Evolutionary conservation across 495 filamentous ascomycete genomes (phyloP), one percentile per base, ranked within the genome.

Genomic region (Aspergillus carlsbadensis): DNA sequence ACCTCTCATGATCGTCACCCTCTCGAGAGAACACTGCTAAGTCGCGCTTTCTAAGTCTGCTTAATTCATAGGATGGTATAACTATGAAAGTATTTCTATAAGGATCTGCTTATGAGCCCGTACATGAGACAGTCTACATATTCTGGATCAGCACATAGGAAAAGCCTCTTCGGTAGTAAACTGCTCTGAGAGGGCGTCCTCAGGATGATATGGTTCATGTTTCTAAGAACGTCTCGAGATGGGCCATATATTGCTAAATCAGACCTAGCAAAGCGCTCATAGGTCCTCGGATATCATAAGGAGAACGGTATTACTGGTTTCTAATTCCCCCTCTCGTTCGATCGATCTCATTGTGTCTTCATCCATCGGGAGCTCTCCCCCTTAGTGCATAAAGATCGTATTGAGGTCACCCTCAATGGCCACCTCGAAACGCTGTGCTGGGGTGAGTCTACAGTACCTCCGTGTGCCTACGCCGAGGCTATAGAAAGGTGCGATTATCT

Each of bases 1-100:
- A 54, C 58, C 39, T 60, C 56, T 49, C 39, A 65, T 54, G 51
- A 58, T 33, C 33, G 18, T 20, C 24, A 18, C 46, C 40, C 29
- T 39, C 39, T 43, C 31, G 34, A 52, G 39, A 43, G 35, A 43
- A 40, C 54, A 15, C 62, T 55, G 52, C 50, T 54, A 24, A 42
- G 35, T 56, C 60, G 46, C 45, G 42, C 15, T 52, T 57, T 56
- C 56, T 41, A 63, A 54, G 53, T 59, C 36, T 5, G 24, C 34
- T 29, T 37, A 20, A 45, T 24, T 51, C 40, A 45, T 52, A 52
- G n/a, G n/a, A 58, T 58, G 22, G 13, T 58, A 6, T 34, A 47
- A 34, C 14, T 20, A 47, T 47, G n/a, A 34, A 34, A 10, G 15
- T 47, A 47, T 47, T 47, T 34, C 8, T 34, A 47, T 47, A 18